Base-by-base conservation (phyloP, 192 early-diverging fungal species). In the Lobosporangium transversale region DNA sequence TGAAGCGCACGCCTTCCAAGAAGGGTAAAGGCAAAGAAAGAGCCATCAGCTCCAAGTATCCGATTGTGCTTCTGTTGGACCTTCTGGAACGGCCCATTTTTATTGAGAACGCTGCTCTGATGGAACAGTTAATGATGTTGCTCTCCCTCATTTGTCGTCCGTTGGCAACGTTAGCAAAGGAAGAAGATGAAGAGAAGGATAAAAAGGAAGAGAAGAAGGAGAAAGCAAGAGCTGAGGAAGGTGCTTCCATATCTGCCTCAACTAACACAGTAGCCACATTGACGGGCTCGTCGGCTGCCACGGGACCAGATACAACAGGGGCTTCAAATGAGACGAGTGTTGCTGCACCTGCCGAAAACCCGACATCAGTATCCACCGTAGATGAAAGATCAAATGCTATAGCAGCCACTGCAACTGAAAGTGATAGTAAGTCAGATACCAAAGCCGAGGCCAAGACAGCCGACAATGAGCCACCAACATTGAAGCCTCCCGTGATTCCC, bases 41-140 rank as follows among this genome's bases (percentile, higher is more conserved):
- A 52, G 31, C 50, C 3, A 43, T 79, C 2, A 68, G 74, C 33
- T 86, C 79, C 75, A 86, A 86, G 44, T 89, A 88, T 68, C 85
- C 85, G n/a, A 80, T 96, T 14, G 91, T 95, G 26, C 83, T 94
- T 9, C 78, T 99, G 59, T 80, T 99, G 51, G 87, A 87, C 58
- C 81, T 99, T 42, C 79, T 99, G 49, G 94, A 95, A 53, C 85
- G 92, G 48, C 91, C 92, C 17, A 85, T 89, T 18, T 95, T 96
- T 69, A 85, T 95, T 15, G 82, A 90, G 48, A 94, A 94, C 66
- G 81, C 92, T 3, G 78, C 80, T 14, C 65, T 99, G 40, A 91
- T 97, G 82, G 97, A 97, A 78, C 89, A 92, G 53, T 68, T 97
- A 20, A 95, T 96, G 90, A 88, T 90, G 53, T 80, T 97, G 31